Evolutionary conservation across 257 asterid genomes (phyloP).

Genomic region (Lycium ferocissimum): DNA sequence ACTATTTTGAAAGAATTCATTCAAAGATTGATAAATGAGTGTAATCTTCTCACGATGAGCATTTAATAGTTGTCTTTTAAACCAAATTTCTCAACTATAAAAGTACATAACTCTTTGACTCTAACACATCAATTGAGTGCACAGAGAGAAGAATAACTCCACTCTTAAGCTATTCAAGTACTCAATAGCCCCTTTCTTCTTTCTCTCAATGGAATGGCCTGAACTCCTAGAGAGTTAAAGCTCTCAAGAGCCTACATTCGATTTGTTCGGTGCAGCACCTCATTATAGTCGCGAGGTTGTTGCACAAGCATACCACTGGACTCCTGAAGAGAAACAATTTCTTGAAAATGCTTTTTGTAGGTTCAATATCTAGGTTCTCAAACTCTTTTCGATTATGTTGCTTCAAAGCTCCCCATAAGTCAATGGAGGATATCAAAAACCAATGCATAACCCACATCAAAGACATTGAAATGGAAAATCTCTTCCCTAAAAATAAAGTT

Average conservation of each 20-base stretch:
- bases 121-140: not conserved
- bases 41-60: not conserved
- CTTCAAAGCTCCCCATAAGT: slow-evolving; percentile 9
- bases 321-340: not conserved
- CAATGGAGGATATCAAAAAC: not conserved
- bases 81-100: not conserved
- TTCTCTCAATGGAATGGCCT: not conserved
- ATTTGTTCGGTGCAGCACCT: not conserved
- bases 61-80: not conserved
- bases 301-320: not conserved
- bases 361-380: not conserved
- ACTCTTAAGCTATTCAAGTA: not conserved
- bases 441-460: not conserved
- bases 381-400: not conserved
- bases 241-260: not conserved
- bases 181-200: not conserved
- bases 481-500: not conserved
- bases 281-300: not conserved
- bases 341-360: not conserved
- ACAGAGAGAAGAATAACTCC: not conserved
- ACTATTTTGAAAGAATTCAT: not conserved
- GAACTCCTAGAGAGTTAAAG: not conserved
- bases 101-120: not conserved
- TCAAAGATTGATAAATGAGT: not conserved
- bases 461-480: not conserved